Evolutionary conservation across 257 asterid genomes (phyloP), one percentile per base, ranked within the genome.

Genomic region (Marsdenia floribunda): DNA sequence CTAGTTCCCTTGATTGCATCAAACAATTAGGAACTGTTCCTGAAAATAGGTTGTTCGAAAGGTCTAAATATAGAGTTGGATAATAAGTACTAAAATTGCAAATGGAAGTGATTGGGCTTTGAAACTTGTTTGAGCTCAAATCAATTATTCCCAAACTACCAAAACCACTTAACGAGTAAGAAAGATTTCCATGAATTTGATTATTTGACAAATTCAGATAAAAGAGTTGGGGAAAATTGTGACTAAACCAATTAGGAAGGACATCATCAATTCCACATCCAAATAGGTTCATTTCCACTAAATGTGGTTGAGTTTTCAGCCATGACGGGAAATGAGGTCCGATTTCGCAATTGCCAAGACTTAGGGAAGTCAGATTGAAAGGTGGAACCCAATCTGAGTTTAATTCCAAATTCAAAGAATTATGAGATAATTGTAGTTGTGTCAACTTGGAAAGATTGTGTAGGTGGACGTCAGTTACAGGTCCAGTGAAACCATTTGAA

Each of bases 271-370:
- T 66, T 16, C 73, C 63, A 9, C 50, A 54, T 26, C 18, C 8
- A 19, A 87, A 79, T 33, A 83, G 73, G 47, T 83, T 86, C 24
- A 83, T 77, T 10, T 7, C 2, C 0, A 37, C 14, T 2, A 78
- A 24, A 33, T 26, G 38, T 2, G 19, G 65, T 22, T 77, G 86
- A 55, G 71, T 81, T 64, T 22, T 73, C 44, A 83, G 44, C 89
- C 87, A 83, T 42, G 61, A 14, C 0, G 85, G 89, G 50, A 85
- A 85, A 68, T 19, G 71, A 38, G 78, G 78, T 6, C 88, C 86
- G 55, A 80, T 5, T 15, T 70, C 55, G 74, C 84, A 82, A 49
- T 35, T 19, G 9, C 52, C 59, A 16, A 85, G 69, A 0, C 2
- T 2, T 53, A 85, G 9, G 8, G 0, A 1, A 21, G 35, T 10